Base-by-base conservation (phyloP, 805 yeast genomes). In the Zygosaccharomyces siamensis region DNA sequence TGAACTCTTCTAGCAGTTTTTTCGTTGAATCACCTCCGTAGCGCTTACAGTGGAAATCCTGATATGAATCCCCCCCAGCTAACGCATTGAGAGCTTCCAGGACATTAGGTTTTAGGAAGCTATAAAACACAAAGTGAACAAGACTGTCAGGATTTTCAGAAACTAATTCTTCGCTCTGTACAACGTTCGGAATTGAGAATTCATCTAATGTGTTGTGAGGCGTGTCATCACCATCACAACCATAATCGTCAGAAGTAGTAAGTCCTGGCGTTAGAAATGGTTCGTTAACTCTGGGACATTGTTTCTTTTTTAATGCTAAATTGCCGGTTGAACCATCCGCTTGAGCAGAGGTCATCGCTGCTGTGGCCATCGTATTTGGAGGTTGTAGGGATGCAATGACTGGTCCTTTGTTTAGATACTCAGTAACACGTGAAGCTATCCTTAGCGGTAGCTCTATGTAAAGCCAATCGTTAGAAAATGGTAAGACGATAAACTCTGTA, bases 191-290 rank as follows among this genome's bases (percentile, higher is more conserved):
- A 3, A 89, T 72, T 6, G 74, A 77, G 63, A 76, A 83, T 49
- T 75, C 70, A 0, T 71, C 70, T 41, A 84, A 76, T 1, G 86
- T 76, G 49, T 69, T 71, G 68, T 86, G 90, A 48, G 81, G 57
- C 33, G 89, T 75, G 71, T 86, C 98, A 63, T 93, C 99, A 20
- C 99, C 99, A 53, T 82, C 81, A 54, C 72, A 67, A 0, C 97
- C 99, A 57, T 76, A 74, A 60, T 92, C 98, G 62, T 93, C 99
- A 40, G 67, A 58, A 0, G 99, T 92, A 0, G 81, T 82, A 57
- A 85, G 86, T 0, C 99, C 99, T 51, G 78, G 79, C 1, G 80
- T 59, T 11, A 75, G 60, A 7, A 56, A 60, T 4, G 64, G 63
- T 11, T 52, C 39, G 4, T 50, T 36, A 7, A 60, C 51, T 26